Evolutionary conservation across 306 rosid species (phyloP).

Genomic region (Bauhinia variegata): DNA sequence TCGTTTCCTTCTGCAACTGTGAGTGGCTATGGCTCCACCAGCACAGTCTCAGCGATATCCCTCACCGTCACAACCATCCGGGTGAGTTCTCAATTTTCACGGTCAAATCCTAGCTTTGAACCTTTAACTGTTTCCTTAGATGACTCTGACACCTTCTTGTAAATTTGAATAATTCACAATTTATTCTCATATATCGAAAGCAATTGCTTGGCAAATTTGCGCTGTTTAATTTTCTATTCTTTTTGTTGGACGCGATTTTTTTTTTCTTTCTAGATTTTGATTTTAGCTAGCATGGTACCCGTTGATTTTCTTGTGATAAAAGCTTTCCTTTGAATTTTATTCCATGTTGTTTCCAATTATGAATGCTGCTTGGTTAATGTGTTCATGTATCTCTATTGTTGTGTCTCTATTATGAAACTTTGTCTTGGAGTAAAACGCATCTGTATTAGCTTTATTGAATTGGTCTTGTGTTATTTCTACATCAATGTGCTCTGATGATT

Average conservation of each 20-base stretch:
- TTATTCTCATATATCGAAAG: slow-evolving; percentile 25
- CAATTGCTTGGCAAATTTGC: slow-evolving; percentile 32
- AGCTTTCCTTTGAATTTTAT: slow-evolving; percentile 29
- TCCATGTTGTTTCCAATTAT: slow-evolving; percentile 15
- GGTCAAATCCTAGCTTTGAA: slow-evolving; percentile 21
- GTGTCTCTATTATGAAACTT: background rate
- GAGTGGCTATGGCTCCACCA: slow-evolving; percentile 85
- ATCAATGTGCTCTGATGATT: slow-evolving; percentile 14
- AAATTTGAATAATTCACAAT: slow-evolving; percentile 7
- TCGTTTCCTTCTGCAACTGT: slow-evolving; percentile 9
- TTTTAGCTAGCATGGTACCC: background rate
- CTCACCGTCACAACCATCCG: slow-evolving; percentile 97
- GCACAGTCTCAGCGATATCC: slow-evolving; percentile 79
- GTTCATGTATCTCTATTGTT: background rate
- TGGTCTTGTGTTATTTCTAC: slow-evolving; percentile 36
- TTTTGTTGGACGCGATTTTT: slow-evolving; percentile 14
- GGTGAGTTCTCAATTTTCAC: slow-evolving; percentile 55
- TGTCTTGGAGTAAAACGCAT: slow-evolving; percentile 18
- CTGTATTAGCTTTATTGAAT: slow-evolving; percentile 34
- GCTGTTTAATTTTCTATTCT: background rate
- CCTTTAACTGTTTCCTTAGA: background rate
- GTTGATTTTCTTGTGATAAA: no score
- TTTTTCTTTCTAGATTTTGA: slow-evolving; percentile 18
- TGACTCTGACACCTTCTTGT: background rate
- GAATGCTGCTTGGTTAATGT: background rate